A percentile compares a stretch with the other conserved stretches of the same genome.
phyloP scores from a whole-genome alignment of 1,284 basidiomycete genomes.

The Pseudomicrostroma phylloplanum region DNA sequence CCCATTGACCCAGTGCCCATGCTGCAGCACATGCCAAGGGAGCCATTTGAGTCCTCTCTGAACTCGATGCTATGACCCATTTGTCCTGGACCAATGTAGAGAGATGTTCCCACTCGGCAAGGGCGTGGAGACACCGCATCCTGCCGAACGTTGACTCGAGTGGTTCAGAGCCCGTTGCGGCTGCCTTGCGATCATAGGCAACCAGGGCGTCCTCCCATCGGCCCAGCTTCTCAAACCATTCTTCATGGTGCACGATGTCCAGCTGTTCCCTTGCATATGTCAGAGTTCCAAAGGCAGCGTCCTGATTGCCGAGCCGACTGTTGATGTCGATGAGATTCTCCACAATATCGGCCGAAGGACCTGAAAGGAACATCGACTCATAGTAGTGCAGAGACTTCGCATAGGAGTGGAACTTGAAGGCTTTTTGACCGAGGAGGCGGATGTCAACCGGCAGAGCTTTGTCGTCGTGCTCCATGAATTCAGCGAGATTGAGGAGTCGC shows the following conservation, averaged over 20 bases:
- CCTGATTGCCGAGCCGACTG: slow-evolving; percentile 79
- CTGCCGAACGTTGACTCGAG: slow-evolving; percentile 70
- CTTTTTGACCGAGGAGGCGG: slow-evolving; percentile 81
- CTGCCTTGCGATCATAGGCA: slow-evolving; percentile 74
- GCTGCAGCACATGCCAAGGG: slow-evolving; percentile 94
- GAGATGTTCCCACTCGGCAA: slow-evolving; percentile 95
- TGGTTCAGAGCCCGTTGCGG: slow-evolving; percentile 59
- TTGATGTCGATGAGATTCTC: slow-evolving; percentile 96
- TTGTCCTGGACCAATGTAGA: slow-evolving; percentile 79
- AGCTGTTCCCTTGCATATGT: slow-evolving; percentile 51
- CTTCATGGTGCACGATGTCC: slow-evolving; percentile 80
- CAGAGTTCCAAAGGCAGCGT: slow-evolving; percentile 48
- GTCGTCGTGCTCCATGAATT: slow-evolving; percentile 99
- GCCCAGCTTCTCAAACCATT: slow-evolving; percentile 96
- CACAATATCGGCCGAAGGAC: slow-evolving; percentile 71
- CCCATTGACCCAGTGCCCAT: slow-evolving; percentile 96
- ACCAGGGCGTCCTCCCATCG: slow-evolving; percentile 90
- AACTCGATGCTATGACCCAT: slow-evolving; percentile 76
- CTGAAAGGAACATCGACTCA: slow-evolving; percentile 91
- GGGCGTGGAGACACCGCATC: slow-evolving; percentile 92
- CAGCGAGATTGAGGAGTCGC: slow-evolving; percentile 86
- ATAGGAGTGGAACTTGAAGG: slow-evolving; percentile 87
- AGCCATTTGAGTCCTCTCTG: slow-evolving; percentile 84
- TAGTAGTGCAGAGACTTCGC: slow-evolving; percentile 99
- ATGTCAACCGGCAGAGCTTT: slow-evolving; percentile 91